Base-by-base conservation (phyloP, 148 eudicot species). In the Chenopodium quinoa region DNA sequence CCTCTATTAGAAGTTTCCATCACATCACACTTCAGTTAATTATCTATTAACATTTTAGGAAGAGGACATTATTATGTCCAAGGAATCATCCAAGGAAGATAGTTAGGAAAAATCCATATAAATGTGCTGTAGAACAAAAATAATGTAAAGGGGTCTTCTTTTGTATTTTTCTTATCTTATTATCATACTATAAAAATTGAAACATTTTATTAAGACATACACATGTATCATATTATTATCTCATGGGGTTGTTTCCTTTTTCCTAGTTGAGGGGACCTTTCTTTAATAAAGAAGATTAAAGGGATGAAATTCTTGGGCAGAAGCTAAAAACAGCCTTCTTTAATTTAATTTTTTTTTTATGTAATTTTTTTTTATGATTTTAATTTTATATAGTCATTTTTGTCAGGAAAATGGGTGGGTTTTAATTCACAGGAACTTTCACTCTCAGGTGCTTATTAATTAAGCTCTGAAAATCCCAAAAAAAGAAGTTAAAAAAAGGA, bases 361-460 rank as follows among this genome's bases (percentile, higher is more conserved):
- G 68, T 56, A 9, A 48, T 50, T 50, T 31, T 44, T 12, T 22
- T 44, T 58, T 13, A 40, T 40, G 44, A 40, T 40, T 40, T 40
- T 40, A 5, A 40, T 40, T 40, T 40, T 40, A 40, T 46, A 13
- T 31, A 6, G 19, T 78, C 13, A 73, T 23, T 32, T 66, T 37
- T 66, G 75, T 68, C 48, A 79, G 37, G 4, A 58, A 79, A 77
- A 75, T 84, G 67, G 80, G 86, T 84, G 78, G 86, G 83, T 80
- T 84, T 50, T 84, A 47, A 77, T 84, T 81, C 74, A 67, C 63
- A 77, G 67, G 81, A 77, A 60, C 50, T 76, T 62, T 34, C 52
- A 25, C 75, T 75, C 74, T 81, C 74, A 68, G 34, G 73, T 62
- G 74, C n/a, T 47, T 81, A 29, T 73, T 27, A 80, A 29, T 73